Conservation (phyloP, 768 basidiomycete genomes). For the Pleurotus salmoneostramineus region DNA sequence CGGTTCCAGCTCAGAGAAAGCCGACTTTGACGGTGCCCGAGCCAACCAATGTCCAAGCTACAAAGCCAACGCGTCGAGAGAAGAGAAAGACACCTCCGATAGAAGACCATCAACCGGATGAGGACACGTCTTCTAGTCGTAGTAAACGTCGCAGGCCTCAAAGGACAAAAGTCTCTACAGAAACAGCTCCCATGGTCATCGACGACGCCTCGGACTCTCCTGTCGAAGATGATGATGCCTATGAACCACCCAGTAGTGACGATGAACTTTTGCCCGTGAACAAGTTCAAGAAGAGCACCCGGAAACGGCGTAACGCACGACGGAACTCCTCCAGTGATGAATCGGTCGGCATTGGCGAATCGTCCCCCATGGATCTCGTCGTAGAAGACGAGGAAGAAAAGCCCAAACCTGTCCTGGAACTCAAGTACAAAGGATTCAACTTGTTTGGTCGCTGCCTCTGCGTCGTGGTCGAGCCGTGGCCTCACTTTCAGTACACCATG, state of each 20-base stretch:
- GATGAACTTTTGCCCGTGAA: slow-evolving; percentile 11
- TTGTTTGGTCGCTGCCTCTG: slow-evolving; percentile 74
- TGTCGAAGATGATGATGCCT: slow-evolving; percentile 1
- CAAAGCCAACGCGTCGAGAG: slow-evolving; percentile 11
- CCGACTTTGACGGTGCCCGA: slow-evolving; percentile 6
- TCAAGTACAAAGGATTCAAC: slow-evolving; percentile 67
- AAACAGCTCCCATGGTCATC: slow-evolving; percentile 16
- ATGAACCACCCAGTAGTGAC: background rate
- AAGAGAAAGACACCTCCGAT: slow-evolving; percentile 11
- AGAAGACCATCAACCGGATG: background rate
- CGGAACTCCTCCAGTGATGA: slow-evolving; percentile 10
- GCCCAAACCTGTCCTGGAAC: slow-evolving; percentile 63
- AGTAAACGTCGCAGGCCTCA: background rate
- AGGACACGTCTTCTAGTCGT: background rate
- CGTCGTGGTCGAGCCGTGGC: slow-evolving; percentile 82
- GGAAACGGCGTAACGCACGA: background rate
- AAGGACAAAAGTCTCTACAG: slow-evolving; percentile 31
- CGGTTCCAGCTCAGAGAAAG: slow-evolving; percentile 19
- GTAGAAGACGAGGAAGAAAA: slow-evolving; percentile 68
- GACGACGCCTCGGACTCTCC: slow-evolving; percentile 19
- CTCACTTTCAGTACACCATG: slow-evolving; percentile 35
- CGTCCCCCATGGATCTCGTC: slow-evolving; percentile 38
- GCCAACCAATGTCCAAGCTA: background rate
- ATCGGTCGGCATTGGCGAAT: slow-evolving; percentile 4
- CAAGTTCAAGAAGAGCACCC: slow-evolving; percentile 13